Evolutionary conservation across 2,329 filamentous ascomycete genomes (phyloP).

Genomic region (Stylonectria norvegica): DNA sequence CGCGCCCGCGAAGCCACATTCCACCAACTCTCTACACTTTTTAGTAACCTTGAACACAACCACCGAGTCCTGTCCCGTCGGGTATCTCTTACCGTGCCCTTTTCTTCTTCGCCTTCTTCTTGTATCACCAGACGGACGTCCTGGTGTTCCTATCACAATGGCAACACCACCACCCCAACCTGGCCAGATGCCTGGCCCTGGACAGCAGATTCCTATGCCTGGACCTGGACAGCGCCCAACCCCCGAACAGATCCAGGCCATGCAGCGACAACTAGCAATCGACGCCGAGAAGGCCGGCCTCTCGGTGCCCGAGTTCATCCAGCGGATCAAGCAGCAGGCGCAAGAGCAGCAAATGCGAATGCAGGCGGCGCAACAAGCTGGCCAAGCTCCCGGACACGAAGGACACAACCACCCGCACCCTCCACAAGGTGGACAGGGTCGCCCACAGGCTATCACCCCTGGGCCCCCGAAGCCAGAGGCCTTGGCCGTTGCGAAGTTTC

Average conservation of each 20-base stretch:
- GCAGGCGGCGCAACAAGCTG: slow-evolving; percentile 44
- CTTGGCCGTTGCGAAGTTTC: slow-evolving; percentile 82
- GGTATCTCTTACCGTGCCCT: slow-evolving; percentile 7
- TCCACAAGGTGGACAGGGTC: slow-evolving; percentile 39
- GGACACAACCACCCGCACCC: slow-evolving; percentile 32
- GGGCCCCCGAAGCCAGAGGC: slow-evolving; percentile 86
- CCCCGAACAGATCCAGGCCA: slow-evolving; percentile 79
- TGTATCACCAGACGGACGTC: no score
- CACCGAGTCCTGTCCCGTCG: slow-evolving; percentile 9
- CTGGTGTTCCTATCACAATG: slow-evolving; percentile 26
- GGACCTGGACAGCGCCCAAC: slow-evolving; percentile 54
- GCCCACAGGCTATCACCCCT: slow-evolving; percentile 66
- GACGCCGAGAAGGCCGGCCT: slow-evolving; percentile 85
- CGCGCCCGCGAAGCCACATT: no score
- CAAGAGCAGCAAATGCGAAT: slow-evolving; percentile 50
- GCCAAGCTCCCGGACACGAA: slow-evolving; percentile 28
- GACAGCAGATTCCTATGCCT: slow-evolving; percentile 32
- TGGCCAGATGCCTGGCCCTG: slow-evolving; percentile 19
- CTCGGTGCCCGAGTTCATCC: slow-evolving; percentile 79
- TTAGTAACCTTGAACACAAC: slow-evolving; percentile 12
- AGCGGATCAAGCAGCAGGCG: slow-evolving; percentile 59
- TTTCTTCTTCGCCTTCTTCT: slow-evolving; percentile 7
- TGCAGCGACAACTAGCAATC: slow-evolving; percentile 76
- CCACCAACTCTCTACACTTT: no score
- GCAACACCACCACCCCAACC: slow-evolving; percentile 28